Conservation (phyloP, 2,329 filamentous ascomycete genomes). For the Byssothecium circinans region DNA sequence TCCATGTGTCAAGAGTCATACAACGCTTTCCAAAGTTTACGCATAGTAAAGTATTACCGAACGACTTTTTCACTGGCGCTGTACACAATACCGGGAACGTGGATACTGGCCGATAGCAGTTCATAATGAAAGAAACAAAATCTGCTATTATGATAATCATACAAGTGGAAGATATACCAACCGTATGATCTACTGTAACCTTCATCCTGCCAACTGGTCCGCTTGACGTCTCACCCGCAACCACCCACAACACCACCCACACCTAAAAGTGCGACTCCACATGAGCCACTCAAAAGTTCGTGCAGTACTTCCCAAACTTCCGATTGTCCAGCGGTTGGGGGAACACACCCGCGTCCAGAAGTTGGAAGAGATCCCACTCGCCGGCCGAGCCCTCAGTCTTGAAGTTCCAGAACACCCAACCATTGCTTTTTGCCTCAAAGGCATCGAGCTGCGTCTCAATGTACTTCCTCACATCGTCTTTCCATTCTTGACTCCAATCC, state of each 20-base stretch:
- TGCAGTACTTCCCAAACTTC: conserved; percentile 33
- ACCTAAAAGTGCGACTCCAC: not conserved
- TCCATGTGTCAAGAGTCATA: no score
- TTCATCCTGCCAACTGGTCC: no score
- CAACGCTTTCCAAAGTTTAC: no score
- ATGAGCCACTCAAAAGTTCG: conserved; percentile 15
- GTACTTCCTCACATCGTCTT: conserved; percentile 52
- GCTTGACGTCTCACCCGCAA: not conserved
- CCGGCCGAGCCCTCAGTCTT: conserved; percentile 55
- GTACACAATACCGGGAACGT: no score
- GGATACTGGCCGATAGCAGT: no score
- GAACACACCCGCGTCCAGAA: conserved; percentile 55
- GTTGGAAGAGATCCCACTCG: conserved; percentile 57
- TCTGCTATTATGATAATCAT: not conserved
- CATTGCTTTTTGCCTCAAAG: conserved; percentile 53
- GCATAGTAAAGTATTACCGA: no score
- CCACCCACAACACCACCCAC: not conserved
- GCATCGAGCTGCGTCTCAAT: conserved; percentile 59
- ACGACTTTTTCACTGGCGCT: no score
- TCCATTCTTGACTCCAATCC: conserved; percentile 50
- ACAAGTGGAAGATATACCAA: not conserved
- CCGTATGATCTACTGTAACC: not conserved
- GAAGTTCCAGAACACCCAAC: conserved; percentile 63
- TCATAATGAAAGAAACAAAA: no score
- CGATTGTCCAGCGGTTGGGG: conserved; percentile 42